Evolutionary conservation across 495 filamentous ascomycete genomes (phyloP), one percentile per base, ranked within the genome.

Genomic region (Thozetella sp.): DNA sequence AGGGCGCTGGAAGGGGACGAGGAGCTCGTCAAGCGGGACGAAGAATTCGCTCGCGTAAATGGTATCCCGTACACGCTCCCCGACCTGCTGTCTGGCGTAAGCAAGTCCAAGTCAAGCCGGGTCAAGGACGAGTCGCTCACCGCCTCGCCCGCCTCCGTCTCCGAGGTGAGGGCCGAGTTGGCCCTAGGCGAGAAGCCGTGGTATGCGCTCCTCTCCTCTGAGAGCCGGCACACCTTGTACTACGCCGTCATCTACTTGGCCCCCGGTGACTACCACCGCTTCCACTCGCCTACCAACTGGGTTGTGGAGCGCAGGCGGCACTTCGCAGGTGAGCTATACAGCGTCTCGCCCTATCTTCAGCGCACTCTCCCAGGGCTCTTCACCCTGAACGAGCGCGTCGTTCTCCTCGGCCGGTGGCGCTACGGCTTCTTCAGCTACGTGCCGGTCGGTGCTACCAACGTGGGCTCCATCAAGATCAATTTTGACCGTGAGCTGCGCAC

Each of bases 171-270:
- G 57, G 91, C 89, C 27, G 93, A 97, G 60, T 81, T 99, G 51
- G 93, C 91, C 12, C 84, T 85, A 1, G 86, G 83, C 17, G 89
- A 91, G 45, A 79, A 78, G 55, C 86, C 90, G 3, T 97, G 93
- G 93, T 95, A 93, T 73, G 77, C 87, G 6, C 84, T 88, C 12
- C 72, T 84, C 19, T 74, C 76, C 0, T 68, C 77, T 1, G 88
- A 85, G 56, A 79, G 75, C 48, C 81, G 82, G 17, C 86, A 84
- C 25, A 82, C 86, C n/a, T 85, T 99, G 24, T 97, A 93, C 80
- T 99, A 97, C 71, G 87, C 88, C 50, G 95, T 99, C 56, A 87
- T 99, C 66, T 99, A 99, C 76, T 86, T 99, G n/a, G 95, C 95
- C 0, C 95, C 95, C 0, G 95, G 95, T 24, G 95, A 99, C 75